Evolutionary conservation across 495 filamentous ascomycete genomes (phyloP).

Genomic region (Thozetella sp.): DNA sequence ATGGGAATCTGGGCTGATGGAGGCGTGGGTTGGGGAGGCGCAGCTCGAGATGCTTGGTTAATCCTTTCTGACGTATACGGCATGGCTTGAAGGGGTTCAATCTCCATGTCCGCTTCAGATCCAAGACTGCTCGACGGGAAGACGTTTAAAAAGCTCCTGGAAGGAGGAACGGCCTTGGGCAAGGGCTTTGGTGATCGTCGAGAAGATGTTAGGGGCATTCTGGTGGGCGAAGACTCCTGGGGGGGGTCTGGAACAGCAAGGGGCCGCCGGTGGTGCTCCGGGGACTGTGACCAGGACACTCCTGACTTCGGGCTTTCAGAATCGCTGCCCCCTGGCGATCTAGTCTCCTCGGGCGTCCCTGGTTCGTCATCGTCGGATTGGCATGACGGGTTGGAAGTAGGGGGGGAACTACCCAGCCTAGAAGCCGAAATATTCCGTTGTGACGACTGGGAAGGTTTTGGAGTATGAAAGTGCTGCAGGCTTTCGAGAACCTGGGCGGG

Average conservation of each 20-base stretch:
- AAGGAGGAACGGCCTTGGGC: neutral
- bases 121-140: constrained; percentile 30
- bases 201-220: neutral
- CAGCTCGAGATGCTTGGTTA: constrained; percentile 13
- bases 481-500: constrained; percentile 36
- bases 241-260: neutral
- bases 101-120: constrained; percentile 56
- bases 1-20: constrained; percentile 36
- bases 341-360: too few relatives aligned
- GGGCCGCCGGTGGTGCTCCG: neutral
- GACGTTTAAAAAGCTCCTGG: neutral
- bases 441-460: neutral
- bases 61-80: constrained; percentile 23
- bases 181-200: neutral
- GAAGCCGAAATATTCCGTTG: neutral
- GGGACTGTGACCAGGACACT: neutral
- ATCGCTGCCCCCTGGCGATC: neutral
- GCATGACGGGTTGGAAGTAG: too few relatives aligned
- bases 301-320: neutral
- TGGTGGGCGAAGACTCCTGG: neutral
- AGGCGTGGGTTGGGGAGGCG: constrained; percentile 26
- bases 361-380: too few relatives aligned
- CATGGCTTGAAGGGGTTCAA: constrained; percentile 52
- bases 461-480: constrained; percentile 24
- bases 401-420: neutral